Evolutionary conservation across 1,284 basidiomycete genomes (phyloP), one percentile per base, ranked within the genome.

Genomic region (Sanguinoderma infundibulare): DNA sequence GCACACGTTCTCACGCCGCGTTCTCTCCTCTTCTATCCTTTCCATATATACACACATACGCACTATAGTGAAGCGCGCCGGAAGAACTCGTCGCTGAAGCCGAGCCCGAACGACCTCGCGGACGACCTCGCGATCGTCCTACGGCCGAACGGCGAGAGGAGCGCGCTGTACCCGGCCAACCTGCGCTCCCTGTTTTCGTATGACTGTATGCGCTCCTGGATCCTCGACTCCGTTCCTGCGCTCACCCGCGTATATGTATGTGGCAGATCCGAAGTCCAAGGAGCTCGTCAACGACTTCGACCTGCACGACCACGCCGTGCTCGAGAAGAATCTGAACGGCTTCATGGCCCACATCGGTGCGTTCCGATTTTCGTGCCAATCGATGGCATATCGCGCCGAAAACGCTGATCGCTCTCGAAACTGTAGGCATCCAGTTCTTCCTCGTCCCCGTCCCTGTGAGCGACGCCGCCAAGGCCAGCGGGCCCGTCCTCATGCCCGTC

Each of bases 271-370:
- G 7, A 73, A 72, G 58, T 66, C 76, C 20, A 75, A 74, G 56
- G 66, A 70, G 22, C 72, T 87, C 22, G 67, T 83, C 34, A 71
- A 66, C 26, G 83, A 86, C 58, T 85, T 84, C 60, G 80, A 73
- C 1, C 76, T 88, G 12, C 69, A 69, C 9, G 77, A 77, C 39
- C 75, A 79, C 38, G 77, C 79, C 1, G 67, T 73, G 20, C 71
- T 76, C 20, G 75, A 79, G 57, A 73, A 71, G 63, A 85, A 85
- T 65, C 70, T 83, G 49, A 84, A 82, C 60, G 72, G 76, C n/a
- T 86, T 87, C 69, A 77, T 87, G 73, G 72, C 76, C 32, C 81
- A 84, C 67, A 82, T 86, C 59, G 85, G 85, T 83, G 61, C 68
- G 77, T 70, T n/a, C 49, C 54, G 12, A 6, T 2, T 46, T 15